Conservation (phyloP, 495 filamentous ascomycete genomes). For the Podospora sp. region DNA sequence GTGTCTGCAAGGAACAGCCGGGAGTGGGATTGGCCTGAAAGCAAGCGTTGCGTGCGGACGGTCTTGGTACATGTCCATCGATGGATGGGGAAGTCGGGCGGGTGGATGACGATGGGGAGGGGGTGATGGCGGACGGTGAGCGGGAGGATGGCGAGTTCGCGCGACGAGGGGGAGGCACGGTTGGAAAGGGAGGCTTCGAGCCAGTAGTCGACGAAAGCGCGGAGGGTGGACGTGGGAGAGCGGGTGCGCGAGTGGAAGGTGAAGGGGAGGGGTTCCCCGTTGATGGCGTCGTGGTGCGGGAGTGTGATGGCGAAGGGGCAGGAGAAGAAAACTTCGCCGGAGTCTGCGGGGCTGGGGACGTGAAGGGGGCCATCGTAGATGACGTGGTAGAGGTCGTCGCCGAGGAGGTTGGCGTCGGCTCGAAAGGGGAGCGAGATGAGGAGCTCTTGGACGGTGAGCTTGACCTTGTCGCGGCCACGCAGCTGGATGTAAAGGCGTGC, state of each 20-base stretch:
- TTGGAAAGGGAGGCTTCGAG: constrained; percentile 14
- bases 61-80: background rate
- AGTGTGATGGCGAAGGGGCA: constrained; percentile 14
- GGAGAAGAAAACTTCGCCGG: background rate
- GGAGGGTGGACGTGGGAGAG: background rate
- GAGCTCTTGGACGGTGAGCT: background rate
- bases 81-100: background rate
- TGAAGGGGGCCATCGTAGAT: constrained; percentile 6
- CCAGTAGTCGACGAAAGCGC: constrained; percentile 12
- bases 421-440: background rate
- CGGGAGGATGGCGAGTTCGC: background rate
- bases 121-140: background rate
- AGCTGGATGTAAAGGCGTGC: background rate
- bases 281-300: background rate
- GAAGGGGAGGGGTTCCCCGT: background rate
- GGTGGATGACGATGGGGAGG: background rate
- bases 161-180: background rate
- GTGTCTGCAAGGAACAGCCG: background rate
- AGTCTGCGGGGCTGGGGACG: background rate
- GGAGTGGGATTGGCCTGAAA: background rate
- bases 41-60: background rate
- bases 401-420: constrained; percentile 7
- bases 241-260: constrained; percentile 3
- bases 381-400: background rate
- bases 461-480: constrained; percentile 11